Evolutionary conservation across 768 basidiomycete genomes (phyloP), one percentile per base, ranked within the genome.

Genomic region (Sarcomyxa edulis): DNA sequence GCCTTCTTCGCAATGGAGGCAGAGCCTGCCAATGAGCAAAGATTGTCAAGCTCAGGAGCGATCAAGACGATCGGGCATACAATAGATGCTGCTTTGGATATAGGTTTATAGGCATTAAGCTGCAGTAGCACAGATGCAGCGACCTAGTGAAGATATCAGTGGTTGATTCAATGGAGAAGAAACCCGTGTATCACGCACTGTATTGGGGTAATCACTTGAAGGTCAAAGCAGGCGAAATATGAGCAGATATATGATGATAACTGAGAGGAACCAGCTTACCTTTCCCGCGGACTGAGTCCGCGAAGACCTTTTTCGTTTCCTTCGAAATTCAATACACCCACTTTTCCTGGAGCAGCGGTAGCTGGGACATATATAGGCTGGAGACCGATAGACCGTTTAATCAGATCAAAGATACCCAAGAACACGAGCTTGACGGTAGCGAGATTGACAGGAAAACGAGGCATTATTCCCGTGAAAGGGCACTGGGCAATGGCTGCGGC

Each of bases 401-500:
- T 16, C 3, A 53, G 21, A 35, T 65, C 62, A 3, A 42, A 16
- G 18, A 59, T 21, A 1, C 43, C 53, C 16, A 37, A 48, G 9
- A 38, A 27, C 10, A 48, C 28, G 3, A 48, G 48, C 39, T 52
- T 53, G 30, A 62, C 7, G 18, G 46, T 39, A 3, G 45, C 42
- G 7, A 39, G 25, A 19, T 32, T 43, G 4, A 48, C 32, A 6
- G 42, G 47, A 6, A 31, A 27, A 12, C 37, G 14, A 10, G 41
- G 37, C 3, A 30, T 20, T 14, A 31, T 29, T 24, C 60, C 61
- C 3, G 56, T 48, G 39, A 51, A 64, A 3, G 64, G 59, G 35
- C 61, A 60, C 50, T 65, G 64, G 1, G 55, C 48, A 11, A 65
- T 51, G 4, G 50, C 56, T 10, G 56, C 61, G 20, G 38, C 39